Conservation (phyloP, 2,329 filamentous ascomycete species). For the Trichoderma simmonsii region DNA sequence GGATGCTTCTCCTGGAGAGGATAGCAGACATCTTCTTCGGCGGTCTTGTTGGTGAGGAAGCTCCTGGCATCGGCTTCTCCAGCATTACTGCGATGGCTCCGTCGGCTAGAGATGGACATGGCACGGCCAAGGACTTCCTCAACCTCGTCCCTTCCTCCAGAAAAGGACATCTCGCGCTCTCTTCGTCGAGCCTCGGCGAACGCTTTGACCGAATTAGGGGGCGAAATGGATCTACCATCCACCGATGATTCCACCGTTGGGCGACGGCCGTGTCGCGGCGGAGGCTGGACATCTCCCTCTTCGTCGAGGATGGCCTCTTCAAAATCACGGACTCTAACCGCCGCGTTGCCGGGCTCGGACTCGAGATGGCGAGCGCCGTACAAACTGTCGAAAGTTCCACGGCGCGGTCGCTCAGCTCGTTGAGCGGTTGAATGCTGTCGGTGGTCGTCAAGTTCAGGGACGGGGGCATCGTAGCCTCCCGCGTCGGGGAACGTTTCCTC, state of each 20-base stretch:
- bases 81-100: conserved; percentile 56
- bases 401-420: conserved; percentile 57
- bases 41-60: conserved; percentile 64
- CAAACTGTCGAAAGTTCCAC: conserved; percentile 72
- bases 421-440: conserved; percentile 62
- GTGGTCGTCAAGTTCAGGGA: conserved; percentile 85
- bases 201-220: conserved; percentile 95
- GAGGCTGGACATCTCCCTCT: conserved; percentile 60
- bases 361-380: conserved; percentile 52
- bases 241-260: conserved; percentile 55
- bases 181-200: conserved; percentile 89
- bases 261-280: conserved; percentile 47
- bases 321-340: conserved; percentile 69
- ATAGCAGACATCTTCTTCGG: conserved; percentile 86
- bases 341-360: conserved; percentile 34
- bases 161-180: conserved; percentile 66
- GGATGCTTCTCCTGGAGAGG: conserved; percentile 65
- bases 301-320: conserved; percentile 77
- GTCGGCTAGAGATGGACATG: conserved; percentile 55
- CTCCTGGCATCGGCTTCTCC: conserved; percentile 61
- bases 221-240: conserved; percentile 70
- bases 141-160: conserved; percentile 42
- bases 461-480: conserved; percentile 65
- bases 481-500: conserved; percentile 58
- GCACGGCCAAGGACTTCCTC: conserved; percentile 62